These are phyloP conservation scores for Ceratonia siliqua DNA, from an alignment of 306 rosid genomes.

Conservation along the genomic window DNA sequence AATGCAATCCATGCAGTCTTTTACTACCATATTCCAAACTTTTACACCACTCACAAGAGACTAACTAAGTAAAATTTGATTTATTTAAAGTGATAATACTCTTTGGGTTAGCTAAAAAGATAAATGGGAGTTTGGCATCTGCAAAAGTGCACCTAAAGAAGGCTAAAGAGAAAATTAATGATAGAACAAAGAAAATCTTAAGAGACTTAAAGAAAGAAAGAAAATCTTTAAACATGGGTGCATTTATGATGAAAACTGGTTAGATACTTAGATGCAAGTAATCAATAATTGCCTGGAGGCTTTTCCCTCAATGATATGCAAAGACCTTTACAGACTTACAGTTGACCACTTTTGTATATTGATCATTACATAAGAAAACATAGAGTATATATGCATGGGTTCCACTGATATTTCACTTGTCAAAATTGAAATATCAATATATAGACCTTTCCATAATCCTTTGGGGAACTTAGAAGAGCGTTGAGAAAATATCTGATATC, in stretches of 20 bases:
- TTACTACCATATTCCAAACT: conserved; percentile 9
- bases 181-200: not conserved
- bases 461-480: not conserved
- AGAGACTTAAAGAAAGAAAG: too few relatives aligned
- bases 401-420: not conserved
- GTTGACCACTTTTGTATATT: not conserved
- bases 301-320: not conserved
- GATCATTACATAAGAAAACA: not conserved
- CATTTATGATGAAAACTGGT: not conserved
- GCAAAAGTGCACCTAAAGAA: conserved; percentile 10
- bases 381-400: not conserved
- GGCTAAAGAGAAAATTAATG: not conserved
- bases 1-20: not conserved
- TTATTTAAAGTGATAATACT: not conserved
- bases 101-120: not conserved
- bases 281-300: not conserved
- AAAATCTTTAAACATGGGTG: not conserved
- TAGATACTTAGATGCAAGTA: not conserved
- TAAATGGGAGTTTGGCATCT: not conserved
- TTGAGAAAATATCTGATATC: not conserved
- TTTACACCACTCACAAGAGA: not conserved
- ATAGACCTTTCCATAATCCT: not conserved
- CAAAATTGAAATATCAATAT: conserved; percentile 1
- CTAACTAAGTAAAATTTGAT: not conserved
- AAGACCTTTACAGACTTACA: not conserved